Evolutionary conservation across 495 filamentous ascomycete species (phyloP).

Genomic region (Aspergillus steynii): DNA sequence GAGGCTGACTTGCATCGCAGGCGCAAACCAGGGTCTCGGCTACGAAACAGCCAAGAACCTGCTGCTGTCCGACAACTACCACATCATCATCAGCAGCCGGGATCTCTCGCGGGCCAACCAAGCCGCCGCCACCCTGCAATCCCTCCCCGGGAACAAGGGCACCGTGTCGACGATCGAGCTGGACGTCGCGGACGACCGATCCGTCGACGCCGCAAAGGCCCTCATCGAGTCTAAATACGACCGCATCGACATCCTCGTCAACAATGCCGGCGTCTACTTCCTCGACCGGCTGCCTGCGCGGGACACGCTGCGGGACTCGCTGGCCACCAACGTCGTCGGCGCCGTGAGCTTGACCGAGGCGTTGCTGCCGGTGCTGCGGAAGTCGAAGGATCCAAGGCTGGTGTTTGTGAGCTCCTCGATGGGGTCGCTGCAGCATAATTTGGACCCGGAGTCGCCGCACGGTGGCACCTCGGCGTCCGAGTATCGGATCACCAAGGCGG

Average conservation of each 20-base stretch:
- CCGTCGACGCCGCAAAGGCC: constrained; percentile 24
- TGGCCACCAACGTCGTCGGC: constrained; percentile 35
- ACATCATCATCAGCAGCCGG: constrained; percentile 14
- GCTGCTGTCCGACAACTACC: constrained; percentile 4
- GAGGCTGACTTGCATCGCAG: not conserved
- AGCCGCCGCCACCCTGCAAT: not conserved
- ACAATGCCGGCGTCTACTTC: constrained; percentile 26
- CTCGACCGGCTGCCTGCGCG: not conserved
- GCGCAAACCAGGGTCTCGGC: constrained; percentile 16
- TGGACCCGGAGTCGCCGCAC: constrained; percentile 4
- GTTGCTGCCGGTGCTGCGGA: constrained; percentile 37
- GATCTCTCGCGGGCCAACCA: constrained; percentile 7
- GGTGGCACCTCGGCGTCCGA: not conserved
- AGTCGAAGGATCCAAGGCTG: constrained; percentile 28
- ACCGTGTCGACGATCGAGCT: constrained; percentile 27
- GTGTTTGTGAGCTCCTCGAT: constrained; percentile 29
- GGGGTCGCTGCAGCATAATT: constrained; percentile 19
- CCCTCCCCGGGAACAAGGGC: constrained; percentile 3
- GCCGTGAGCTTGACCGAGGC: constrained; percentile 29
- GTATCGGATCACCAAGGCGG: constrained; percentile 18
- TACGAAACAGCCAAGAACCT: constrained; percentile 23
- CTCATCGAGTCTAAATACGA: constrained; percentile 30
- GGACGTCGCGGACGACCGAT: constrained; percentile 31
- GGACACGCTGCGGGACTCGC: constrained; percentile 10
- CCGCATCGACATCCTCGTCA: constrained; percentile 30